Evolutionary conservation across 345 rosid genomes (phyloP).

Genomic region (Eucalyptus victrix): DNA sequence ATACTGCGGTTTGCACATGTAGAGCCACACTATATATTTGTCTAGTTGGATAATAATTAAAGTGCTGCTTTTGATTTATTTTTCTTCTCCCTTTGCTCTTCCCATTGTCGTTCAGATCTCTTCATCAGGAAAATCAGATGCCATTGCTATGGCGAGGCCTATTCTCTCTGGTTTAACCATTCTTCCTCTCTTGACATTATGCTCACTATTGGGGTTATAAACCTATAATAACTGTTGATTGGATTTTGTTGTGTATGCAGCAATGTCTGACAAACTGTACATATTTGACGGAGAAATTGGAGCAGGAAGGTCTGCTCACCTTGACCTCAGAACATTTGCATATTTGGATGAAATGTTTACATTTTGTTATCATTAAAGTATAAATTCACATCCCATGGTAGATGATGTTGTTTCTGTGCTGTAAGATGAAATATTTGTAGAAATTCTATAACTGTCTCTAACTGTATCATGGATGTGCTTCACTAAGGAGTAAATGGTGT

Average conservation of each 20-base stretch:
- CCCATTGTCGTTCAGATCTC: slow-evolving; percentile 29
- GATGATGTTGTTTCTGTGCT: neutral
- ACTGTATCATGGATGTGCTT: neutral
- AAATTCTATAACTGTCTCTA: neutral
- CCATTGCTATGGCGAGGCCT: slow-evolving; percentile 61
- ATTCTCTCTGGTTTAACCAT: slow-evolving; percentile 53
- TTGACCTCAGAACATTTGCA: neutral
- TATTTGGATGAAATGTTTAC: neutral
- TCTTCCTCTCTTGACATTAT: neutral
- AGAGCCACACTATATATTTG: neutral
- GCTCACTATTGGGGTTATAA: neutral
- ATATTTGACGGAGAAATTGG: slow-evolving; percentile 70
- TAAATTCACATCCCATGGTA: neutral
- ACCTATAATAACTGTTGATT: neutral
- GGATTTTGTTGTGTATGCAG: slow-evolving; percentile 20
- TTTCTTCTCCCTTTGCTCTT: neutral
- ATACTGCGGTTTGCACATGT: neutral
- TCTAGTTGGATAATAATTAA: neutral
- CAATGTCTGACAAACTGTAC: slow-evolving; percentile 64
- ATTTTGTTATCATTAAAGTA: neutral
- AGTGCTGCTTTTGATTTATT: neutral
- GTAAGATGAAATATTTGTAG: neutral
- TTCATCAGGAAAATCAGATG: slow-evolving; percentile 71
- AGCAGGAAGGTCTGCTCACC: slow-evolving; percentile 60
- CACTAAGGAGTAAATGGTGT: neutral